Percentiles rank a stretch among this genome's conserved stretches.
Conservation (phyloP, 1,284 basidiomycete species). For the Ustilago curta region DNA sequence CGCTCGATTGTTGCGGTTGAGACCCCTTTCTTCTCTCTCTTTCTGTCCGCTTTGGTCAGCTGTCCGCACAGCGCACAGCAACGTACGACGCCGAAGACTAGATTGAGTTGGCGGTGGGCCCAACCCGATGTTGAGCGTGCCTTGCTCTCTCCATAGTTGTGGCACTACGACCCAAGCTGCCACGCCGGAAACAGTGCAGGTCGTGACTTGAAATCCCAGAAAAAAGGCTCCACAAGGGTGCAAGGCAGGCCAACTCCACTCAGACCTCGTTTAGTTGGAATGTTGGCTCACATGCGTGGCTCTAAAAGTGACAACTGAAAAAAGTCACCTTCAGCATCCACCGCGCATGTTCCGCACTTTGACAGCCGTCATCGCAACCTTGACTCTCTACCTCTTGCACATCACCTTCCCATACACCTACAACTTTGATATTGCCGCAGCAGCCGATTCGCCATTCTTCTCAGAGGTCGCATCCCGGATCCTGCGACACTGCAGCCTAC, state of each 20-base stretch:
- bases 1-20: constrained; percentile 1
- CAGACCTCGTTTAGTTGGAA: neutral
- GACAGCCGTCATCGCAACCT: neutral
- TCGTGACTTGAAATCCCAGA: neutral
- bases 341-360: constrained; percentile 3
- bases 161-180: neutral
- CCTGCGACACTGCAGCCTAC: constrained; percentile 4
- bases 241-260: neutral
- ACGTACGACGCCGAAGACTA: neutral
- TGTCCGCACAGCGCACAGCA: neutral
- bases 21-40: neutral
- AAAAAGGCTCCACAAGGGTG: neutral
- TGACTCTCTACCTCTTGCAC: neutral
- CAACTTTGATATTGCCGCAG: neutral
- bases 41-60: neutral
- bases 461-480: neutral
- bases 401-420: neutral
- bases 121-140: neutral
- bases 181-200: no score
- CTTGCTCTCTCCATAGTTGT: neutral
- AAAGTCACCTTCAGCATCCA: neutral
- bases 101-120: neutral
- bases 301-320: neutral
- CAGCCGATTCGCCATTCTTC: neutral
- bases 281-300: constrained; percentile 1